These are phyloP conservation scores for Fusarium xylarioides DNA, from an alignment of 2,329 filamentous ascomycete species.

Conservation along the genomic window DNA sequence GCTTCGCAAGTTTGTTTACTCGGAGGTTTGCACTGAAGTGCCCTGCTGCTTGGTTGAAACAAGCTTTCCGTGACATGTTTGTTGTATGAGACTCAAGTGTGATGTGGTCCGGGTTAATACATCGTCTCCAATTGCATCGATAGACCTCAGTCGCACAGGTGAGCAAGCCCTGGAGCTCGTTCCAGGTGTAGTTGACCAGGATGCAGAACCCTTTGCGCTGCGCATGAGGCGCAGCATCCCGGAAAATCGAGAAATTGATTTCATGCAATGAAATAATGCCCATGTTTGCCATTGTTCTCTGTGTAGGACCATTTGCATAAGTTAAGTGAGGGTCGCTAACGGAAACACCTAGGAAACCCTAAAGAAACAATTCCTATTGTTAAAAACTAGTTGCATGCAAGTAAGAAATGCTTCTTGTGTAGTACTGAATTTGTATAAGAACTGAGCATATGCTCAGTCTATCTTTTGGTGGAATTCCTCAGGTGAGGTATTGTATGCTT, in stretches of 20 bases:
- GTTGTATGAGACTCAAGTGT: fast-evolving
- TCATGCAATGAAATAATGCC: fast-evolving
- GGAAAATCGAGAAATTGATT: fast-evolving
- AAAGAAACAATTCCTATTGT: background rate
- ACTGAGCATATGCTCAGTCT: fast-evolving
- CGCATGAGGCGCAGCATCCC: fast-evolving
- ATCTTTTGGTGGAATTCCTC: background rate
- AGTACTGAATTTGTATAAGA: fast-evolving
- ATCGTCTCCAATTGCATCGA: fast-evolving
- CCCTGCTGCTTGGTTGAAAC: too few relatives aligned
- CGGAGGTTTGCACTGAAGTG: too few relatives aligned
- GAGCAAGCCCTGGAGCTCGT: fast-evolving
- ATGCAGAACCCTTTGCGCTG: fast-evolving
- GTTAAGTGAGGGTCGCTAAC: fast-evolving
- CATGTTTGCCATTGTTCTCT: fast-evolving
- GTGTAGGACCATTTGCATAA: fast-evolving
- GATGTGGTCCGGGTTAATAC: fast-evolving
- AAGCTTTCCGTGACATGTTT: fast-evolving
- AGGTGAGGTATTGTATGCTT: too few relatives aligned
- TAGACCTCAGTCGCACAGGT: fast-evolving
- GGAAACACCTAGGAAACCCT: fast-evolving
- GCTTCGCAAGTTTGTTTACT: too few relatives aligned
- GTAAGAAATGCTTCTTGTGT: fast-evolving
- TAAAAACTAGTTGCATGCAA: fast-evolving
- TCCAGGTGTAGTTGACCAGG: fast-evolving